Evolutionary conservation across 345 rosid species (phyloP), one percentile per base, ranked within the genome.

Genomic region (Salix purpurea): DNA sequence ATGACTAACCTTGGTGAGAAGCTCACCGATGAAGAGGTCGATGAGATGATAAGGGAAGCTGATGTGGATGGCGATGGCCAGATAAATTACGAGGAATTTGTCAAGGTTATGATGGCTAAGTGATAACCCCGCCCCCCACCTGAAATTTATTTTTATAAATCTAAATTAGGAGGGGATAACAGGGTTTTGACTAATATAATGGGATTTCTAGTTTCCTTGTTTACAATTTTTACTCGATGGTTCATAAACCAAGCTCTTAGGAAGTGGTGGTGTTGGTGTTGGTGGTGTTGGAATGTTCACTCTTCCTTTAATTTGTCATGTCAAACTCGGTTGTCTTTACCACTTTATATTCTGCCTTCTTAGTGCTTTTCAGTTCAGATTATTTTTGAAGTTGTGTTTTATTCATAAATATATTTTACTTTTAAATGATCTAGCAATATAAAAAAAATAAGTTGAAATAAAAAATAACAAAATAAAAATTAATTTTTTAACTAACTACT

Each of bases 71-170:
- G 90, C 0, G 90, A 87, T 81, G 90, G 90, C 28, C 90, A 86
- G 87, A 87, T 87, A 67, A 87, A 86, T 77, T 87, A 86, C 67
- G 90, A 87, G 39, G 90, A 87, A 16, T 87, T 87, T 72, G 90
- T 87, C 36, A 87, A 87, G 79, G 87, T 87, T 71, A 87, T 87
- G 90, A 87, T 87, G 90, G 89, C 90, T 72, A 86, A 87, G 86
- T 87, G 84, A 85, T 24, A 13, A n/a, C 7, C 52, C 62, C 23
- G 48, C 2, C 5, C 13, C 62, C 64, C 58, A 23, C 64, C 13
- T 1, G 64, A 52, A 58, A 58, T 9, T 2, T 58, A n/a, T 58
- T 58, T 58, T 9, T n/a, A 58, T 23, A 23, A 58, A 58, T 58
- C 23, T 9, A 23, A 58, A 58, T 23, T 58, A 58, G 28, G 26